phyloP scores from a whole-genome alignment of 192 early-diverging fungal species.

The Dimargaris verticillata region DNA sequence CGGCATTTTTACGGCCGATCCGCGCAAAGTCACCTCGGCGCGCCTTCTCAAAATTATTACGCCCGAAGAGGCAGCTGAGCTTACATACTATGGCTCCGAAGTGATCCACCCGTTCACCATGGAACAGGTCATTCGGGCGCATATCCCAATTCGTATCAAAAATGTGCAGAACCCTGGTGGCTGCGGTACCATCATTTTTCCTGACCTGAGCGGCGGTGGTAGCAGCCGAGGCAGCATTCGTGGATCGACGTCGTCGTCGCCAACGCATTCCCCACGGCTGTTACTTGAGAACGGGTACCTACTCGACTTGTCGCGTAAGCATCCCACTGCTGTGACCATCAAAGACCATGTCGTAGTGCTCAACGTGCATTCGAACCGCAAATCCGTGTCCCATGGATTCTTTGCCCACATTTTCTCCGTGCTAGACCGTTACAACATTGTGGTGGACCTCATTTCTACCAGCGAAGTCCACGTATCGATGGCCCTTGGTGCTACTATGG shows the following conservation, averaged over 20 bases:
- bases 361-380: constrained; percentile 94
- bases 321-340: constrained; percentile 97
- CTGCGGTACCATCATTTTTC: constrained; percentile 83
- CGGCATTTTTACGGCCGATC: constrained; percentile 97
- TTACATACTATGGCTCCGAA: constrained; percentile 90
- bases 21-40: constrained; percentile 82
- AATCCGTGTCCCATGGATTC: constrained; percentile 89
- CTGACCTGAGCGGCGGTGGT: constrained; percentile 32
- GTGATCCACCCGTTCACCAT: constrained; percentile 99
- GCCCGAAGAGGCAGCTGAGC: constrained; percentile 93
- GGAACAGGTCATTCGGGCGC: constrained; percentile 94
- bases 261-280: constrained; percentile 33
- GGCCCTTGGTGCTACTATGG: constrained; percentile 45
- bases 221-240: constrained; percentile 20
- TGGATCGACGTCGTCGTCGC: constrained; percentile 31
- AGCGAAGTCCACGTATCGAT: constrained; percentile 86
- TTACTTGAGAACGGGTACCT: constrained; percentile 59
- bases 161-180: constrained; percentile 92
- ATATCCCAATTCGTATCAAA: constrained; percentile 97
- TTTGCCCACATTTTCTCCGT: constrained; percentile 90
- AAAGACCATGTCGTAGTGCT: constrained; percentile 91
- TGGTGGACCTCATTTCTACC: constrained; percentile 86
- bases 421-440: constrained; percentile 80
- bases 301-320: constrained; percentile 51
- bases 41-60: constrained; percentile 79